These are phyloP conservation scores for Piper longum DNA, from an alignment of 164 flowering plant genomes.

Conservation along the genomic window DNA sequence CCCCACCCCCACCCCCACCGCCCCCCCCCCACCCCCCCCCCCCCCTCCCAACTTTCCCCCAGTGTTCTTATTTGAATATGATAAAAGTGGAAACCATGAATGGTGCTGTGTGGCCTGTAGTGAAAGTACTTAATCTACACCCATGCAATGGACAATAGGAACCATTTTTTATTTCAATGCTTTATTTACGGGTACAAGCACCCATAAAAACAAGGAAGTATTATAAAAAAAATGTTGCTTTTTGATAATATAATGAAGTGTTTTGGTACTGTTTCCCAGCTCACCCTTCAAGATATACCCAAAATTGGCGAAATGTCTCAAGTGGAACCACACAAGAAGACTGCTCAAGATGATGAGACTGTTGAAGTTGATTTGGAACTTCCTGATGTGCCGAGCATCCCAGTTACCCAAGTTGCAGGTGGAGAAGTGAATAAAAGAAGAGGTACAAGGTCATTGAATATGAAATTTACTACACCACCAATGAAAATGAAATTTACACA, in stretches of 20 bases:
- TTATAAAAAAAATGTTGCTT: too few species aligned
- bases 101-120: too few species aligned
- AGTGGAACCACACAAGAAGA: neutral
- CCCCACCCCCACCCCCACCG: too few species aligned
- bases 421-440: constrained; percentile 24
- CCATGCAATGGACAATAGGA: too few species aligned
- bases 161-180: too few species aligned
- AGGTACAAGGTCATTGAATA: constrained; percentile 21
- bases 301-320: constrained; percentile 32
- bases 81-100: too few species aligned
- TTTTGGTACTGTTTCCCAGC: constrained; percentile 20
- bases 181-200: too few species aligned
- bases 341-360: constrained; percentile 3
- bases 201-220: too few species aligned
- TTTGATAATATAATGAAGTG: neutral
- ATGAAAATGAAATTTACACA: neutral
- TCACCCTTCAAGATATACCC: constrained; percentile 64
- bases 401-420: constrained; percentile 22
- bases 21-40: too few species aligned
- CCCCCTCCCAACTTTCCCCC: too few species aligned
- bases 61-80: too few species aligned
- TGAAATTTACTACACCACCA: neutral
- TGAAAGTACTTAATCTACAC: too few species aligned
- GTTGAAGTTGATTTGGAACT: constrained; percentile 38
- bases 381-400: constrained; percentile 87